phyloP scores from a whole-genome alignment of 176 grass and related monocot genomes.

The Raddia distichophylla region DNA sequence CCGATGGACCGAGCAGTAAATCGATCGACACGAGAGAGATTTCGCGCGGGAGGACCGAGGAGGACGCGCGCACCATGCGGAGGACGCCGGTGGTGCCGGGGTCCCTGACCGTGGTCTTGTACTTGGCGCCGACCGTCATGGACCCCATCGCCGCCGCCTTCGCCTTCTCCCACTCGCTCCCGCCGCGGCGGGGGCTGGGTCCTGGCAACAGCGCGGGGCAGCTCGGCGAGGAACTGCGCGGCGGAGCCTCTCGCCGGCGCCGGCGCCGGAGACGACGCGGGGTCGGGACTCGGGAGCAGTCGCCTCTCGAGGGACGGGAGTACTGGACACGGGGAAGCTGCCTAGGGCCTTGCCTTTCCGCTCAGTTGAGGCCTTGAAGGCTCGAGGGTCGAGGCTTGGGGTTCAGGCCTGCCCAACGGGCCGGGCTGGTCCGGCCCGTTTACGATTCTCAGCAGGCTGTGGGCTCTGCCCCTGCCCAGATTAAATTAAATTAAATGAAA shows the following conservation, averaged over 20 bases:
- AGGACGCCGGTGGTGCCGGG: constrained; percentile 78
- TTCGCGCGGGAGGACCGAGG: not conserved
- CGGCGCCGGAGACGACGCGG: constrained; percentile 11
- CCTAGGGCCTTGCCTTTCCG: too few relatives aligned
- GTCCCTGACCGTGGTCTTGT: constrained; percentile 82
- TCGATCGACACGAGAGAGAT: not conserved
- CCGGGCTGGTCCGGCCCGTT: too few relatives aligned
- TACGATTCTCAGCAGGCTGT: too few relatives aligned
- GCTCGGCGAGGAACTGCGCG: not conserved
- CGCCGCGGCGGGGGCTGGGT: not conserved
- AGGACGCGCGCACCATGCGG: constrained; percentile 65
- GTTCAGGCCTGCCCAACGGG: too few relatives aligned
- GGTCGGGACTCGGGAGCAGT: not conserved
- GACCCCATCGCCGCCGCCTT: constrained; percentile 39
- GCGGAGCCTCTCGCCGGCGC: not conserved
- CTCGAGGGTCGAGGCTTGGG: too few relatives aligned
- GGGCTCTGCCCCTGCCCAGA: too few relatives aligned
- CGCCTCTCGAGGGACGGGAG: too few relatives aligned
- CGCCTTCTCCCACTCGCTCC: not conserved
- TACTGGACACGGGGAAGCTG: too few relatives aligned
- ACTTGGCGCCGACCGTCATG: constrained; percentile 67
- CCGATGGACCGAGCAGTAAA: not conserved
- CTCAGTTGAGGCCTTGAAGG: too few relatives aligned
- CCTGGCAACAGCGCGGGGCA: not conserved
- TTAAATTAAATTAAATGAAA: too few relatives aligned